Conservation (phyloP, 2,329 filamentous ascomycete genomes). For the Talaromyces albobiverticillius region DNA sequence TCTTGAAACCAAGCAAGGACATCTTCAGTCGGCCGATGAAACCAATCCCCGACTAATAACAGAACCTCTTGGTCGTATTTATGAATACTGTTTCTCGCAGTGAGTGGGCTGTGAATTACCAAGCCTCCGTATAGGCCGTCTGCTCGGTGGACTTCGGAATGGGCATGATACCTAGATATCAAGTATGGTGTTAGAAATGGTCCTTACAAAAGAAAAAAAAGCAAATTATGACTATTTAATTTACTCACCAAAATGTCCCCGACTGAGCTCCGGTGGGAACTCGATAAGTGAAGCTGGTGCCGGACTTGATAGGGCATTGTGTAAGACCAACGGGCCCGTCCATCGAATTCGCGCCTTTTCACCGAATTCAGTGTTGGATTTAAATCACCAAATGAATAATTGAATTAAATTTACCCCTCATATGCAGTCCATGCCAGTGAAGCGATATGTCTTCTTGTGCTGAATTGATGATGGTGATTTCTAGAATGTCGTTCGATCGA, state of each 20-base stretch:
- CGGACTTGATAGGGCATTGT: conserved; percentile 59
- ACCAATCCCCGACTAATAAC: conserved; percentile 50
- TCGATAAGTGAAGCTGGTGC: neutral
- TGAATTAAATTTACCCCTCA: conserved; percentile 18
- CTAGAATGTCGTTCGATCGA: conserved; percentile 44
- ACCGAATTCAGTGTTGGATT: neutral
- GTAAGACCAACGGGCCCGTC: conserved; percentile 66
- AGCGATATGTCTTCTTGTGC: conserved; percentile 39
- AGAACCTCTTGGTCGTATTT: conserved; percentile 40
- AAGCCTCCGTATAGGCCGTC: conserved; percentile 50
- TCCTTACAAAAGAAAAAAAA: no score
- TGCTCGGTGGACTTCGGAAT: conserved; percentile 40
- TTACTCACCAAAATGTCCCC: neutral
- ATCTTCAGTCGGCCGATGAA: conserved; percentile 40
- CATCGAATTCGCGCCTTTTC: conserved; percentile 45
- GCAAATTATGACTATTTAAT: no score
- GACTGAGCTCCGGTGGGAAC: neutral
- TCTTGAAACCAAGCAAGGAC: conserved; percentile 45
- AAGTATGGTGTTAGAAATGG: no score
- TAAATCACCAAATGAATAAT: neutral
- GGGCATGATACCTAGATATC: conserved; percentile 47
- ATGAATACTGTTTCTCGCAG: conserved; percentile 19
- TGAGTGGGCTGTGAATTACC: conserved; percentile 40
- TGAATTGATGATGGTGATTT: conserved; percentile 43
- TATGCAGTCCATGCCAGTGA: conserved; percentile 49